Percentiles rank a stretch among this genome's conserved stretches.
Conservation (phyloP, 768 basidiomycete species). For the Collybia nuda region DNA sequence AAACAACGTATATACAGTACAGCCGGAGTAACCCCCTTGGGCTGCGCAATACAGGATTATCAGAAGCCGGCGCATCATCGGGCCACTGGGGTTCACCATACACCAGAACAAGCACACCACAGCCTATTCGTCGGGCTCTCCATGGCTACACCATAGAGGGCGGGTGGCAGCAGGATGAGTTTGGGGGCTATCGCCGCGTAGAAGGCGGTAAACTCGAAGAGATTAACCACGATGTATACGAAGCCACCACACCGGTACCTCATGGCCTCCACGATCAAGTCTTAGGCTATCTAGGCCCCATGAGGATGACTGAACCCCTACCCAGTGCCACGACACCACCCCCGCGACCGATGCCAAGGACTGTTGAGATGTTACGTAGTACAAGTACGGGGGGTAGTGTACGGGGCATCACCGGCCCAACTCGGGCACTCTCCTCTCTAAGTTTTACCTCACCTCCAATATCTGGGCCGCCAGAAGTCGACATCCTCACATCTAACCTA, state of each 20-base stretch:
- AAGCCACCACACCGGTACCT: no score
- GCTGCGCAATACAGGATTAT: no score
- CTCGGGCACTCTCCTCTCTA: neutral
- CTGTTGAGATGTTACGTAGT: neutral
- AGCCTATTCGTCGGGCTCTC: neutral
- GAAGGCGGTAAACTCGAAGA: constrained; percentile 29
- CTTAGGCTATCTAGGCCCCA: neutral
- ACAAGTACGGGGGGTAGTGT: no score
- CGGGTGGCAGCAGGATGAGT: constrained; percentile 24
- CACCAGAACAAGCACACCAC: neutral
- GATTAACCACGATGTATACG: constrained; percentile 7
- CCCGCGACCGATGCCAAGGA: constrained; percentile 15
- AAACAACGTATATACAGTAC: constrained; percentile 1
- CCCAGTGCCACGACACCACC: constrained; percentile 22
- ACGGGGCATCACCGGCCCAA: no score
- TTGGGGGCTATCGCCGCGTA: constrained; percentile 19
- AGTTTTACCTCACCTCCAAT: neutral
- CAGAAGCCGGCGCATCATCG: no score
- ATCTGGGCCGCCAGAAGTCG: neutral
- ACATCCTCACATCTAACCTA: neutral
- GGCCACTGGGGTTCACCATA: neutral
- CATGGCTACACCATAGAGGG: constrained; percentile 18
- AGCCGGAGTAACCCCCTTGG: neutral
- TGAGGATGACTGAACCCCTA: constrained; percentile 10
- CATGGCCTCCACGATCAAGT: neutral